These are phyloP conservation scores for Penicillium fuscoglaucum DNA, from an alignment of 2,329 filamentous ascomycete genomes.

Conservation along the genomic window DNA sequence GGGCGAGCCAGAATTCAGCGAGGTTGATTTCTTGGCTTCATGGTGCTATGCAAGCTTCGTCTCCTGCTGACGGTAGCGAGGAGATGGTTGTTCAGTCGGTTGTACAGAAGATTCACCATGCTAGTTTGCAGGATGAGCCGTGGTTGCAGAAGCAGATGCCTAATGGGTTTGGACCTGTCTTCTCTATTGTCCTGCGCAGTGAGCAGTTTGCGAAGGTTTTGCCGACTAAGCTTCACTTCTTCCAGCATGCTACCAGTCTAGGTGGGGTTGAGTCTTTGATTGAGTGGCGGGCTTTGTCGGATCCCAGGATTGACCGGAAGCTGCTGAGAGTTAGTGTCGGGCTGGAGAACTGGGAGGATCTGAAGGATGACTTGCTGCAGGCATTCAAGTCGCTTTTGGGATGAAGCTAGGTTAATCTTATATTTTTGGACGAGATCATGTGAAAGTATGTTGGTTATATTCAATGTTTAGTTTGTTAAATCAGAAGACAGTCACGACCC, in stretches of 20 bases:
- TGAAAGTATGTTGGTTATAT: background rate
- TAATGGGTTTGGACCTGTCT: conserved; percentile 83
- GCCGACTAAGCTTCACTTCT: conserved; percentile 74
- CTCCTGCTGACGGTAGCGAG: background rate
- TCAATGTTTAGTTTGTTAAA: conserved; percentile 16
- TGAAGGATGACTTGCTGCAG: conserved; percentile 68
- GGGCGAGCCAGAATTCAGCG: conserved; percentile 70
- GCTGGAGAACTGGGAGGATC: conserved; percentile 78
- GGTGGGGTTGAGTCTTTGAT: conserved; percentile 94
- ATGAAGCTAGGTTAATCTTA: background rate
- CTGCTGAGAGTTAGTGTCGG: conserved; percentile 81
- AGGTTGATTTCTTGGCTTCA: conserved; percentile 71
- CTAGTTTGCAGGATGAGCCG: conserved; percentile 66
- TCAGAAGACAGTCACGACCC: conserved; percentile 34
- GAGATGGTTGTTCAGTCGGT: conserved; percentile 52
- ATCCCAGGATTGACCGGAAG: conserved; percentile 66
- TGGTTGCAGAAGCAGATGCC: conserved; percentile 92
- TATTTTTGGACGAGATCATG: no score
- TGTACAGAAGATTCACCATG: conserved; percentile 69
- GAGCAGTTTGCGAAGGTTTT: conserved; percentile 63
- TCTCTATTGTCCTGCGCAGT: conserved; percentile 66
- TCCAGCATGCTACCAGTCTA: conserved; percentile 91
- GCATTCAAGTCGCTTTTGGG: conserved; percentile 3
- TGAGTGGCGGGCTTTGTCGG: conserved; percentile 91
- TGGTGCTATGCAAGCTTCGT: background rate